Evolutionary conservation across 805 yeast species (phyloP), one percentile per base, ranked within the genome.

Genomic region (Jamesozyma gamospora): DNA sequence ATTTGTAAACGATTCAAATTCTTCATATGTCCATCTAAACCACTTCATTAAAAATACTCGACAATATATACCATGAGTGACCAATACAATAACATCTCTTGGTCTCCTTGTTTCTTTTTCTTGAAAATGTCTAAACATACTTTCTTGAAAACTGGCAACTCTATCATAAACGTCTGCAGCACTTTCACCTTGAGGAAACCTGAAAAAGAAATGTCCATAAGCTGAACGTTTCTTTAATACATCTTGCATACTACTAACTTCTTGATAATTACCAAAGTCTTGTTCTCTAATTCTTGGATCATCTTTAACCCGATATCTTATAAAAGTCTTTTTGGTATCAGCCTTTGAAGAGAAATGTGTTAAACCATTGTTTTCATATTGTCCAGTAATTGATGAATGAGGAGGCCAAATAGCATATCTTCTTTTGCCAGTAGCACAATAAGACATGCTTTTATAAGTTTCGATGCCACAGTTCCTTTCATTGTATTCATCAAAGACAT

Each of bases 161-260:
- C 96, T 68, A 60, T 88, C 96, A 60, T 77, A 88, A 9, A 88
- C 96, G 60, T 88, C 96, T 0, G 96, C 96, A 0, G 96, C 96
- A 51, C 92, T 80, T 60, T 88, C 96, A 10, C 96, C 96, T 52
- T 82, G 78, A 4, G 95, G 95, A 25, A 88, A 88, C 40, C 96
- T 63, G 58, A 82, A 88, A 60, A 88, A 88, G 53, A 81, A 81
- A 58, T 79, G 84, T 0, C 96, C 96, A 62, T 88, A 88, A 45
- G 77, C 75, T 0, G 94, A 88, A 35, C 96, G 64, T 51, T 84
- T 94, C 40, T 72, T 71, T 86, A 95, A 81, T 27, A 86, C 80
- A 48, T 70, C 67, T 48, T 79, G 80, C 94, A 87, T 87, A 40
- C 75, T 77, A 1, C 76, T 71, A 0, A 79, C 72, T 40, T 82